Base-by-base conservation (phyloP, 345 rosid species). In the Eucalyptus sp. region DNA sequence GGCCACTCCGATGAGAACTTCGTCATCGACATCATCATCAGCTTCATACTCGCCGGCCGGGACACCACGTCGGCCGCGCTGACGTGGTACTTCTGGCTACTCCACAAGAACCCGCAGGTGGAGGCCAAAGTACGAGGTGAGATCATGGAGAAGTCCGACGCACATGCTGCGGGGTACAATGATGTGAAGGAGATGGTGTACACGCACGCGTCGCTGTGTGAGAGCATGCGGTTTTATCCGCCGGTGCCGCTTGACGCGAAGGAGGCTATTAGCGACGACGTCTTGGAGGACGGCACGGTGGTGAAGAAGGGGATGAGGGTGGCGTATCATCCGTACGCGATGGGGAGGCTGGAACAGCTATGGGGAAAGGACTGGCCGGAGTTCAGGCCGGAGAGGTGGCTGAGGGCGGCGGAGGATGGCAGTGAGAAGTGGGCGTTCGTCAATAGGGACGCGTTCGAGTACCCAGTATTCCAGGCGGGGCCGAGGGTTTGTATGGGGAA, bases 11-110 rank as follows among this genome's bases (percentile, higher is more conserved):
- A 92, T 51, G 96, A 95, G 88, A 88, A 37, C 62, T 85, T 94
- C 86, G 64, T 93, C 85, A 89, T 86, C 3, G 97, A 95, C 85
- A 93, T 94, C 50, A 92, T 94, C 37, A 92, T 95, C 49, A 96
- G 96, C 86, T 94, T 95, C 51, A 91, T 92, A 4, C 91, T 96
- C 6, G 97, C 97, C 1, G 96, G 96, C 64, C 89, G 94, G 29
- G 97, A 96, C 91, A 91, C 96, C 1, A 96, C 95, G 15, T 95
- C 96, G 6, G 90, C 97, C 27, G 96, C 96, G 9, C 88, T 95
- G 80, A 93, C 94, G 10, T 96, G 98, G 97, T 95, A 93, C 94
- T 94, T 96, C 85, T 94, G 95, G 96, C 56, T 95, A 18, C 89
- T 95, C 25, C 90, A 90, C 9, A 14, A 22, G 16, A 90, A 93